These are phyloP conservation scores for Pulveroboletus sp. DNA, from an alignment of 768 basidiomycete species.

Conservation along the genomic window DNA sequence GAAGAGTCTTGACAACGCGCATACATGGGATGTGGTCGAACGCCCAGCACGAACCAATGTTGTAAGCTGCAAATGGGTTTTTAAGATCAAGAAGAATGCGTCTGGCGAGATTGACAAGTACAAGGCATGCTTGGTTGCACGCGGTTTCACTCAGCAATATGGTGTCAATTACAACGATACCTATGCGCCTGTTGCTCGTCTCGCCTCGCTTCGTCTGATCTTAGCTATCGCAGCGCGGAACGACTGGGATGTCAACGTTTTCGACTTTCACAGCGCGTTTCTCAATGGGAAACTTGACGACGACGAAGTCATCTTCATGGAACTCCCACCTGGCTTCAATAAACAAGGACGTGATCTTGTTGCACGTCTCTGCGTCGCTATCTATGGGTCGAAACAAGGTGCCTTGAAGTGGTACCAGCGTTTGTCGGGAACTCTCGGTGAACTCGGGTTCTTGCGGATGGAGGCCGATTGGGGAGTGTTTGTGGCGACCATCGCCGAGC, in stretches of 20 bases:
- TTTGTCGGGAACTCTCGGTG: background rate
- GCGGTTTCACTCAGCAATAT: conserved; percentile 38
- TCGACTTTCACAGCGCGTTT: too few relatives aligned
- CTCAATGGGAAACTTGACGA: too few relatives aligned
- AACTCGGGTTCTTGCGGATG: background rate
- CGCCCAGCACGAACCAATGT: conserved; percentile 28
- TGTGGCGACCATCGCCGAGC: background rate
- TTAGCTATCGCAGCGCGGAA: too few relatives aligned
- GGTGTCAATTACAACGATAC: conserved; percentile 41
- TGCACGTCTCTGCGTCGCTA: background rate
- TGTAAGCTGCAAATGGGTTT: conserved; percentile 41
- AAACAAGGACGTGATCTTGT: background rate
- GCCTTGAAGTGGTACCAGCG: conserved; percentile 9
- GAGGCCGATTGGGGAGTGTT: conserved; percentile 3
- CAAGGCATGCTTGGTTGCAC: conserved; percentile 40
- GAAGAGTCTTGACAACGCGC: conserved; percentile 8
- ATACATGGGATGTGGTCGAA: conserved; percentile 31
- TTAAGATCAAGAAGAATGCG: conserved; percentile 38
- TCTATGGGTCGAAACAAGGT: conserved; percentile 4
- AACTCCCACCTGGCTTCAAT: background rate
- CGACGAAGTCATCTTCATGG: too few relatives aligned
- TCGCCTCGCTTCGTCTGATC: conserved; percentile 20
- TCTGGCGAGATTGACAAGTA: too few relatives aligned
- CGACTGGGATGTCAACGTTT: too few relatives aligned
- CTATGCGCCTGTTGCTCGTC: conserved; percentile 30